Evolutionary conservation across 495 filamentous ascomycete genomes (phyloP).

Genomic region (Hypoxylon trugodes): DNA sequence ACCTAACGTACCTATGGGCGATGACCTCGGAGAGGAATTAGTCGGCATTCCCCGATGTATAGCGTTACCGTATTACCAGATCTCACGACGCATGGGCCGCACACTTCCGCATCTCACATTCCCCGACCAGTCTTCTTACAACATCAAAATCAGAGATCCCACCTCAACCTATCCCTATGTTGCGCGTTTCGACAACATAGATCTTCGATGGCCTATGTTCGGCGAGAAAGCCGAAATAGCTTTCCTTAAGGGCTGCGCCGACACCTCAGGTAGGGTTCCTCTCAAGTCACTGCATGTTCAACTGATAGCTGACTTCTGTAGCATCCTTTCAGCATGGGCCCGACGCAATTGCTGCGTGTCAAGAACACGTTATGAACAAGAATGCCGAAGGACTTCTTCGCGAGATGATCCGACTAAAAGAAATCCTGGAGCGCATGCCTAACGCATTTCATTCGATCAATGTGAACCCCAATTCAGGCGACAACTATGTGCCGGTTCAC

Average conservation of each 20-base stretch:
- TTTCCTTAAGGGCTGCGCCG: slow-evolving; percentile 55
- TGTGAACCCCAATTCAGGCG: slow-evolving; percentile 58
- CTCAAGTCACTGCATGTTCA: neutral
- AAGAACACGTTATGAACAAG: slow-evolving; percentile 61
- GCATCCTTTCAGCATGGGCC: slow-evolving; percentile 56
- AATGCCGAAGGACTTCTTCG: slow-evolving; percentile 57
- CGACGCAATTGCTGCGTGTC: slow-evolving; percentile 57
- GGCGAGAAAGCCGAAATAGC: slow-evolving; percentile 59
- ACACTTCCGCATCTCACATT: slow-evolving; percentile 60
- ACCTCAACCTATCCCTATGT: slow-evolving; percentile 58
- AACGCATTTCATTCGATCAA: slow-evolving; percentile 62
- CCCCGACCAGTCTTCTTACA: slow-evolving; percentile 60
- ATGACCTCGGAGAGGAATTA: slow-evolving; percentile 58
- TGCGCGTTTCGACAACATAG: slow-evolving; percentile 59
- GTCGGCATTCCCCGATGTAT: slow-evolving; percentile 58
- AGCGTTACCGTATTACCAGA: slow-evolving; percentile 56
- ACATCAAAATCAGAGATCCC: slow-evolving; percentile 58
- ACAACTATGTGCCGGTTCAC: slow-evolving; percentile 54
- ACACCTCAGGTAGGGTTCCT: slow-evolving; percentile 46
- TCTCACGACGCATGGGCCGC: slow-evolving; percentile 58
- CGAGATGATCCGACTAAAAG: slow-evolving; percentile 58
- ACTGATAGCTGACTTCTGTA: slow-evolving; percentile 29
- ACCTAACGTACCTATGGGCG: slow-evolving; percentile 56
- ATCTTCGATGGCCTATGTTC: slow-evolving; percentile 61
- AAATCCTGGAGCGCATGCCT: slow-evolving; percentile 60